phyloP scores from a whole-genome alignment of 495 filamentous ascomycete species.

The Xylaria acuta region DNA sequence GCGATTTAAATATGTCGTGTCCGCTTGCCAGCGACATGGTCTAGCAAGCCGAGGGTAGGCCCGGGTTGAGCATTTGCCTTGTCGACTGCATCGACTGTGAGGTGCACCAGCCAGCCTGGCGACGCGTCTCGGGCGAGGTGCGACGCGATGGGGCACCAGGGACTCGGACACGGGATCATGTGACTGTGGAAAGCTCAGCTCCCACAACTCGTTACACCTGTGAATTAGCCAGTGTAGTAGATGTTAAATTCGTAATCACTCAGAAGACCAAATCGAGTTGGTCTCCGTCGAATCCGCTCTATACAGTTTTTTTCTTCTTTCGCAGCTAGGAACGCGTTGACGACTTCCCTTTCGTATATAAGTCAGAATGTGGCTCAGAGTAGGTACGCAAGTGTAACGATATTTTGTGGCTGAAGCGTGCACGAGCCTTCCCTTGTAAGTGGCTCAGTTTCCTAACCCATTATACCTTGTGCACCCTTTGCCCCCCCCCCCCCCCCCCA shows the following conservation, averaged over 20 bases:
- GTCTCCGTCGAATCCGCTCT: neutral
- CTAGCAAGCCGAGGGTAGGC: constrained; percentile 7
- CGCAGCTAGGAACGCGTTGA: neutral
- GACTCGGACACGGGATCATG: constrained; percentile 23
- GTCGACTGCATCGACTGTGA: neutral
- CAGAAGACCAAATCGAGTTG: neutral
- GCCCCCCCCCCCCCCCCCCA: neutral
- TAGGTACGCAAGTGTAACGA: neutral
- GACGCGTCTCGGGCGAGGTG: neutral
- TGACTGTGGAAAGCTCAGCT: neutral
- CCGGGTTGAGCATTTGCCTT: neutral
- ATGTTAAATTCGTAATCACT: neutral
- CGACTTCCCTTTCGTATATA: neutral
- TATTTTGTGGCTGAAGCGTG: constrained; percentile 12
- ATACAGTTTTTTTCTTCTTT: neutral
- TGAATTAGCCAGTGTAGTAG: neutral
- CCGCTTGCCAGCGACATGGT: constrained; percentile 36
- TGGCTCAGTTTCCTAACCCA: neutral
- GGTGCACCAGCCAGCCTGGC: constrained; percentile 9
- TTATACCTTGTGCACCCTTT: neutral
- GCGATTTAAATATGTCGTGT: constrained; percentile 69
- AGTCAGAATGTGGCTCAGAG: neutral
- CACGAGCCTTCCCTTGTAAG: neutral
- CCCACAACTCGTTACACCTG: neutral
- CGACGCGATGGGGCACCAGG: constrained; percentile 5